Base-by-base conservation (phyloP, 2,329 filamentous ascomycete species). In the Penicillium sp. region DNA sequence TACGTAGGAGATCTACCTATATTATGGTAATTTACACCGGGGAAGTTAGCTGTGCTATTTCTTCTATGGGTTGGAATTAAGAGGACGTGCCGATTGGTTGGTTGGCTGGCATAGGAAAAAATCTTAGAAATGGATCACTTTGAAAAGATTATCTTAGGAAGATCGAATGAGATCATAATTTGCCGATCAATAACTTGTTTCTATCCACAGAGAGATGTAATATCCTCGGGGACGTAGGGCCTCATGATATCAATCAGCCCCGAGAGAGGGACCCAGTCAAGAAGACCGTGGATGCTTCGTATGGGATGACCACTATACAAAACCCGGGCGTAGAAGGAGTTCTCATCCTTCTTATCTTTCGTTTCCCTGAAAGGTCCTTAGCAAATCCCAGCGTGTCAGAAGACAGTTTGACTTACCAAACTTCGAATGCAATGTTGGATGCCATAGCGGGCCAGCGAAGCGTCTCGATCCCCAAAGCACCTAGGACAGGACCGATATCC, bases 401-500 rank as follows among this genome's bases (percentile, higher is more conserved):
- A 31, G 5, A 2, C 3, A 11, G 1, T 10, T 6, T 16, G 29
- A 57, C 68, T 52, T 64, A 73, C 74, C 74, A 76, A 50, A 76
- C 58, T 52, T 76, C 74, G 53, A 76, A 66, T 2, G 73, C 74
- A 59, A 76, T 64, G 34, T 76, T 76, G 0, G 71, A 70, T 19
- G 59, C 74, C 73, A 76, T 76, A 1, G 67, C 74, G 1, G 74
- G 74, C 74, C 74, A 76, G n/a, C 74, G 68, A 15, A 76, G 62
- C 13, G 63, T 63, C 8, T 64, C 63, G 23, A 76, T 75, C 0
- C 74, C 74, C 40, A 76, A 33, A 3, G 74, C 65, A 4, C 72
- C 72, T 9, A 74, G 54, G 4, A 74, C 55, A 9, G 72, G 73
- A 8, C 72, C 72, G 3, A 76, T 66, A 52, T 76, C 74, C 1